Base-by-base conservation (phyloP, 768 basidiomycete genomes). In the Postia placenta region DNA sequence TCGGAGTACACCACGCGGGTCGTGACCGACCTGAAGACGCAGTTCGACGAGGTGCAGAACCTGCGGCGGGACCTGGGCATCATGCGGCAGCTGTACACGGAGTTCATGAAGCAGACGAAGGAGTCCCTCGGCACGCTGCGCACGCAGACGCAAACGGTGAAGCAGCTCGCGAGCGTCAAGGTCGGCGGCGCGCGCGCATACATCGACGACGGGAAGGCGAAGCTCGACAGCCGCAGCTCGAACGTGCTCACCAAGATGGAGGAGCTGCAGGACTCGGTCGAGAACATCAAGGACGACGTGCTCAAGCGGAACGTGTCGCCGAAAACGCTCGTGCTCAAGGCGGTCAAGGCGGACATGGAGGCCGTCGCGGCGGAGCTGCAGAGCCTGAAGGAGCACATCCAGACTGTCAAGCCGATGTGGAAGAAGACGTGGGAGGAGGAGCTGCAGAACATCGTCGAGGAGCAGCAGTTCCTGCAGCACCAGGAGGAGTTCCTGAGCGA, bases 361-460 rank as follows among this genome's bases (percentile, higher is more conserved):
- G 67, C 76, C 19, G 77, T 85, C 23, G 75, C 80, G 15, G 65
- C 69, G 9, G 86, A 93, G 68, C 74, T 97, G 38, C 76, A 82
- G 53, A 84, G 80, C 59, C 71, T 98, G 50, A 80, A 80, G 60
- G 81, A 85, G 57, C 91, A 95, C 65, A 87, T 97, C 56, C 79
- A 83, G 57, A 87, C 89, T 11, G 79, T 94, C 60, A 92, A 87
- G 60, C 92, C 95, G 37, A 91, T 90, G 79, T 99, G 95, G 95
- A 90, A 94, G 74, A 92, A 94, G 76, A 97, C 93, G 17, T 99
- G 95, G 95, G 88, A 90, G 60, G 84, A 91, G 62, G 95, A 99
- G 69, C 65, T 99, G 63, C 87, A 92, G 73, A 91, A 92, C 56
- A 93, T 99, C 48, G 87, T 97, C 50, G 93, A 96, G 64, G 95